A percentile compares a stretch with the other conserved stretches of the same genome.
Conservation (phyloP, 2,329 filamentous ascomycete genomes). For the Scolecobasidium constrictum region DNA sequence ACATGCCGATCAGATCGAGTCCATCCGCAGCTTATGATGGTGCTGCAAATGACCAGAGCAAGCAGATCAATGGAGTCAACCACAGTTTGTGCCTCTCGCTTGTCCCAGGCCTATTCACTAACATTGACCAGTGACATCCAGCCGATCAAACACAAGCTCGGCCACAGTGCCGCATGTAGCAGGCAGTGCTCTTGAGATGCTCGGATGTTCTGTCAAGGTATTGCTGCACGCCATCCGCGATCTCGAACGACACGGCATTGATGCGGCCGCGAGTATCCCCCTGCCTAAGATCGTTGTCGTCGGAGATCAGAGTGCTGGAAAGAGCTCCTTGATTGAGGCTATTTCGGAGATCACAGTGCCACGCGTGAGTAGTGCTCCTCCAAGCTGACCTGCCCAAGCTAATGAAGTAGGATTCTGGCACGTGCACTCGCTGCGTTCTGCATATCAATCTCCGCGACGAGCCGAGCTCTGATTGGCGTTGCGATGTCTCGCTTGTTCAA, state of each 20-base stretch:
- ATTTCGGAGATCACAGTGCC: slow-evolving; percentile 58
- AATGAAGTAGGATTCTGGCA: background rate
- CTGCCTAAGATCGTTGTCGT: slow-evolving; percentile 74
- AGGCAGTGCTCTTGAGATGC: slow-evolving; percentile 34
- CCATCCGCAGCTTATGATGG: too few species aligned
- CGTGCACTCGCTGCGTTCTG: slow-evolving; percentile 52
- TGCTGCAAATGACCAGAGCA: too few species aligned
- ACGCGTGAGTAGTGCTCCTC: slow-evolving; percentile 62
- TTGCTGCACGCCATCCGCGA: slow-evolving; percentile 53
- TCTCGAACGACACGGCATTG: slow-evolving; percentile 4
- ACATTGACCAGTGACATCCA: too few species aligned
- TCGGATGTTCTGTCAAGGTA: slow-evolving; percentile 53
- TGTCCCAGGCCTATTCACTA: too few species aligned
- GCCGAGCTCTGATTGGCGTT: slow-evolving; percentile 51
- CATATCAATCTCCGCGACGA: slow-evolving; percentile 50
- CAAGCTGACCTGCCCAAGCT: slow-evolving; percentile 26
- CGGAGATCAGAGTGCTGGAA: slow-evolving; percentile 77
- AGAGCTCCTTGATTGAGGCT: slow-evolving; percentile 49
- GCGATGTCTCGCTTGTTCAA: slow-evolving; percentile 53
- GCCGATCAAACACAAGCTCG: too few species aligned
- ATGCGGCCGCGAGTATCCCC: slow-evolving; percentile 28
- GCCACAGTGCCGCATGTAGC: too few species aligned
- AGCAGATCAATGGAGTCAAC: too few species aligned
- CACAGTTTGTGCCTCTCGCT: too few species aligned
- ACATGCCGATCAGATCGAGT: background rate